Evolutionary conservation across 352 stramenopile species (phyloP), one percentile per base, ranked within the genome.

Genomic region (Phytophthora macrochlamydospora): DNA sequence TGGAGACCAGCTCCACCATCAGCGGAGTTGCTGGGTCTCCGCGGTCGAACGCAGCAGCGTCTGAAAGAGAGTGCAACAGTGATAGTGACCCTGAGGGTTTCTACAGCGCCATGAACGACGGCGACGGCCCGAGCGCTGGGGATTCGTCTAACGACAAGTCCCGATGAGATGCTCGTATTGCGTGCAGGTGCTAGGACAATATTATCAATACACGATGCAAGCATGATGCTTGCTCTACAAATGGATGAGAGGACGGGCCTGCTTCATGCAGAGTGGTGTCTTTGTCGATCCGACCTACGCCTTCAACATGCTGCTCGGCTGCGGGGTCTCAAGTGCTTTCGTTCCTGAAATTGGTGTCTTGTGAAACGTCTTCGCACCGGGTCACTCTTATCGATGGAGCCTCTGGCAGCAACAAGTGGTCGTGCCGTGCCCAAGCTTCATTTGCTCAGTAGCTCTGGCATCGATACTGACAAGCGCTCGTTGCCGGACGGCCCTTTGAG

Each of bases 341-440:
- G 35, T 40, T 40, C 6, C 6, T 40, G 35, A 24, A 24, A 24
- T 24, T 24, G 18, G 18, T 24, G 18, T 24, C 18, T 24, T 24
- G 18, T 24, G 18, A 24, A 24, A 24, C 18, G 18, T 24, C 18
- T 24, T 24, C 18, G 18, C 18, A 24, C 18, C 31, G 35, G 37
- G 52, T 7, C 33, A 13, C 24, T 40, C 14, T 18, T 28, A 50
- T 59, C 33, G 5, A 63, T 80, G 68, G 72, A 80, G 68, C 68
- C 72, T 51, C 48, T 74, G 43, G 54, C 61, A 45, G 50, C 50
- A 29, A 42, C 57, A 37, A 8, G 56, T 42, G 30, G 56, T 30
- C 53, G 45, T 29, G 54, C 51, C 7, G 64, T 76, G 35, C 67
- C 72, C 32, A 76, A 76, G 59, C 50, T 79, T 8, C 72, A 76